phyloP scores from a whole-genome alignment of 495 filamentous ascomycete genomes.

The Neurospora tetrasperma region DNA sequence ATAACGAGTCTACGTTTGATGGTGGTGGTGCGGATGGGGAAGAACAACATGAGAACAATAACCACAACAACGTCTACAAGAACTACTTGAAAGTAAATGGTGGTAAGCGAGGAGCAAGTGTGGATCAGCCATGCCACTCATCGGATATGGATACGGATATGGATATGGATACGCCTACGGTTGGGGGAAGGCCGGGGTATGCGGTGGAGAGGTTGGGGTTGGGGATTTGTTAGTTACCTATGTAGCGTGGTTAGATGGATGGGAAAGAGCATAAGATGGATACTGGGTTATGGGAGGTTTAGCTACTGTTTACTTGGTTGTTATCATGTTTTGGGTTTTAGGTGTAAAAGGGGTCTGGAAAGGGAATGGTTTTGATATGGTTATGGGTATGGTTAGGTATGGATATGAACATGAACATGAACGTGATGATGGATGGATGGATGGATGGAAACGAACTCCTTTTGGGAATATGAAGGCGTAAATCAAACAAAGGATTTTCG shows the following conservation, averaged over 20 bases:
- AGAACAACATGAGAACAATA: neutral
- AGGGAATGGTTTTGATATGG: neutral
- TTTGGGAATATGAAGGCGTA: neutral
- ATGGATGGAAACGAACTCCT: neutral
- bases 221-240: constrained; percentile 2
- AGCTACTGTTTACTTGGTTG: neutral
- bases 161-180: constrained; percentile 25
- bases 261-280: neutral
- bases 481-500: neutral
- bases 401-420: neutral
- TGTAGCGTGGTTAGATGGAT: neutral
- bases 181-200: constrained; percentile 7
- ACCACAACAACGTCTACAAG: neutral
- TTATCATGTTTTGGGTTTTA: neutral
- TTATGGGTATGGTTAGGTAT: neutral
- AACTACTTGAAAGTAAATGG: neutral
- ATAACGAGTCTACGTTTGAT: constrained; percentile 10
- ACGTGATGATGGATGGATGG: neutral
- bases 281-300: neutral
- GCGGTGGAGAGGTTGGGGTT: constrained; percentile 5
- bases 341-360: neutral
- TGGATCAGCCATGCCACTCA: neutral
- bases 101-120: neutral
- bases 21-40: neutral
- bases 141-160: constrained; percentile 21